Base-by-base conservation (phyloP, 148 eudicot species). In the Nepenthes gracilis region DNA sequence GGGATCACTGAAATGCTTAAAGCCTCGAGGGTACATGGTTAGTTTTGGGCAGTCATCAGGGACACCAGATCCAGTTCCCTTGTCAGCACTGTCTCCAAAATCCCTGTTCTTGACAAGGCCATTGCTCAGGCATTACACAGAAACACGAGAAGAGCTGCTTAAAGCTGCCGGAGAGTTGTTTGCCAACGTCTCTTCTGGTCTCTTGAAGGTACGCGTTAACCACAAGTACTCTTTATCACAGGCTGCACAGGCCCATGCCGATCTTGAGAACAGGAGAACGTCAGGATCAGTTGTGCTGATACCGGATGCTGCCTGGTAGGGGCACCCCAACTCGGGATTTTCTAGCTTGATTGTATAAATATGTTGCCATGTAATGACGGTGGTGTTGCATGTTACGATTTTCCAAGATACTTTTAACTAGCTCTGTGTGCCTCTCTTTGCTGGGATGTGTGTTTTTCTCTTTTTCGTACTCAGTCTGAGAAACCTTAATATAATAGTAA, bases 1-100 rank as follows among this genome's bases (percentile, higher is more conserved):
- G 97, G 92, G 96, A 66, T 91, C 97, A 40, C 63, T 91, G 59
- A 78, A 74, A 9, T 87, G 92, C 83, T 77, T 91, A 67, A 87
- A 91, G 73, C 1, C 69, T 10, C 77, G 95, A 6, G 95, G 97
- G 49, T 75, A 85, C 77, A 73, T 91, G 85, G 87, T 87, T 70
- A 57, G 57, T 54, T 87, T 77, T 32, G 92, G 97, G 53, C 83
- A 79, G 73, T 81, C 95, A 45, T 90, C 97, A 12, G 92, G 95
- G 1, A 2, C 75, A 45, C 82, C 84, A 4, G 95, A 90, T 51
- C 84, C 85, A 6, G 62, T 87, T 52, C 95, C 92, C 34, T 6
- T 85, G 70, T 76, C 95, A 23, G 84, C 84, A 47, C 73, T 90
- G 51, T 85, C 80, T 40, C 70, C 67, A 5, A 90, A 90, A 69